phyloP scores from a whole-genome alignment of 2,329 filamentous ascomycete species.

The Trichoderma endophyticum region DNA sequence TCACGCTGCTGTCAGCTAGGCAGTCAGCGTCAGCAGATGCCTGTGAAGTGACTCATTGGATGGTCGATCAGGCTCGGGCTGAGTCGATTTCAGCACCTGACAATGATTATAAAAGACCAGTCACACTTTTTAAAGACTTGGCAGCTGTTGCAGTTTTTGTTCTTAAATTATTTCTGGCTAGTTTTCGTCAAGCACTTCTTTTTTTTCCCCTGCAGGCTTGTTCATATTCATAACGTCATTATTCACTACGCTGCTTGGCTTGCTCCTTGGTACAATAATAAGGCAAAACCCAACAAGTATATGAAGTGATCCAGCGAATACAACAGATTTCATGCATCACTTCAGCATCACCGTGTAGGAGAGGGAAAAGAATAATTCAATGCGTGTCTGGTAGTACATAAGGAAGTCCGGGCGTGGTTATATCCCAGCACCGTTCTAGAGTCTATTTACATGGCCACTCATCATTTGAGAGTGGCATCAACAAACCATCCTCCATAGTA shows the following conservation, averaged over 20 bases:
- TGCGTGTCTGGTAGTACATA: conserved; percentile 19
- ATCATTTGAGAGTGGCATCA: conserved; percentile 26
- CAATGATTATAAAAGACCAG: background rate
- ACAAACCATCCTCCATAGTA: conserved; percentile 22
- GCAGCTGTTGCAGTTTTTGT: background rate
- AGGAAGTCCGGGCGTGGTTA: conserved; percentile 11
- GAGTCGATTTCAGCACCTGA: background rate
- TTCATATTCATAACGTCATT: background rate
- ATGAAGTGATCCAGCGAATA: background rate
- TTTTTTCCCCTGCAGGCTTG: background rate
- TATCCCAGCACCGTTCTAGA: conserved; percentile 30
- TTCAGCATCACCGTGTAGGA: background rate
- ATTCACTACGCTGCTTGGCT: background rate
- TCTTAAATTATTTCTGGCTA: background rate
- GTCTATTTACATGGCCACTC: conserved; percentile 42
- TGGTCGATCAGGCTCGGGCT: background rate
- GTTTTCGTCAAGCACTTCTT: background rate
- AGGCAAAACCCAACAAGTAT: background rate
- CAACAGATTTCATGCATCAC: background rate
- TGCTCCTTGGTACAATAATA: background rate
- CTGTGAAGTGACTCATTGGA: background rate
- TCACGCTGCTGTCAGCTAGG: background rate
- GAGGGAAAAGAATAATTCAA: background rate
- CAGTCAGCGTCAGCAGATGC: conserved; percentile 2
- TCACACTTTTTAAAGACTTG: background rate